A percentile compares a stretch with the other conserved stretches of the same genome.
Evolutionary conservation across 768 basidiomycete species (phyloP).

Genomic region (Boletus rufocinnamomeus): DNA sequence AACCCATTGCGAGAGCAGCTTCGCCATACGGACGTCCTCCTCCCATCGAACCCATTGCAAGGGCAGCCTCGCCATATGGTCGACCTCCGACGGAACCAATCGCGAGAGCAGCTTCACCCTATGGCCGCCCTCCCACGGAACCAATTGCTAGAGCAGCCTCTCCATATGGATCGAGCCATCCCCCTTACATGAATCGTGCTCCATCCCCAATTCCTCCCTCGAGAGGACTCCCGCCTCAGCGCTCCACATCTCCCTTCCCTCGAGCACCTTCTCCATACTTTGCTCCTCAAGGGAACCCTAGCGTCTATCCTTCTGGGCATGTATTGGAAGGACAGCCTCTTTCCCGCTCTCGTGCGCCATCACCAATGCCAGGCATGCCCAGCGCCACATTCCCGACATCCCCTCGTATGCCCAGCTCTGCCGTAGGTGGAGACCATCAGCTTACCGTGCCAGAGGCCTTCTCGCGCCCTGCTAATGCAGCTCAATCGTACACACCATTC

Average conservation of each 20-base stretch:
- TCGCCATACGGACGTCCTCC: slow-evolving; percentile 38
- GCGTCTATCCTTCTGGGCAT: slow-evolving; percentile 60
- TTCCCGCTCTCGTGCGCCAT: slow-evolving; percentile 46
- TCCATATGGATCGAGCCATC: slow-evolving; percentile 29
- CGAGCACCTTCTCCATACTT: slow-evolving; percentile 33
- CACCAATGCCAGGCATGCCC: slow-evolving; percentile 52
- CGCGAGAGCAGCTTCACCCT: slow-evolving; percentile 35
- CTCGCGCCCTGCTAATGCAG: slow-evolving; percentile 67
- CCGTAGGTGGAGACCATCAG: slow-evolving; percentile 36
- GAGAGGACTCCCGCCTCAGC: slow-evolving; percentile 17
- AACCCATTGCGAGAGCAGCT: slow-evolving; percentile 24
- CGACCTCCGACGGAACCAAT: slow-evolving; percentile 43
- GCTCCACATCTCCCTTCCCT: slow-evolving; percentile 35
- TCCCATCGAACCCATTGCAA: slow-evolving; percentile 15
- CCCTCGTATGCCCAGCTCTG: slow-evolving; percentile 29
- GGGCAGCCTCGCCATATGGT: slow-evolving; percentile 34
- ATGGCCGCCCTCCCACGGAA: slow-evolving; percentile 39
- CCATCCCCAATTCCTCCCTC: slow-evolving; percentile 33
- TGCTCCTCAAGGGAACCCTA: slow-evolving; percentile 18
- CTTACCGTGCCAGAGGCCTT: slow-evolving; percentile 71
- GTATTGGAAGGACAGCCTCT: slow-evolving; percentile 56
- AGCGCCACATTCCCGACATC: slow-evolving; percentile 30
- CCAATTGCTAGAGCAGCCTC: slow-evolving; percentile 43
- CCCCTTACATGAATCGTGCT: slow-evolving; percentile 31
- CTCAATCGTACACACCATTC: slow-evolving; percentile 69